Base-by-base conservation (phyloP, 1,284 basidiomycete genomes). In the Termitomyces sp. region DNA sequence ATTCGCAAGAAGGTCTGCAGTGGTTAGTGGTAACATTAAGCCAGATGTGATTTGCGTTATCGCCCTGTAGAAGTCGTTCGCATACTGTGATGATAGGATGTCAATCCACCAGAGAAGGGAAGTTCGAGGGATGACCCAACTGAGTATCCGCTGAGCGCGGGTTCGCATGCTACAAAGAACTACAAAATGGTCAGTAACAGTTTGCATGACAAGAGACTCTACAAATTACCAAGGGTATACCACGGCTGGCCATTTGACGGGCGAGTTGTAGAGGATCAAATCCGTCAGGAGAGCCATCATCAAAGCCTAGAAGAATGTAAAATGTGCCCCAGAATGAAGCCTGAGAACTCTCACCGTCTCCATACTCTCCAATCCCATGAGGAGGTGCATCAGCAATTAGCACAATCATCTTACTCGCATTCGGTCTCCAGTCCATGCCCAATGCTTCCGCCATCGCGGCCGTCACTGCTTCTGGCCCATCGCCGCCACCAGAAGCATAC, bases 131-230 rank as follows among this genome's bases (percentile, higher is more conserved):
- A n/a, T 21, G 6, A 69, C 88, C 68, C 65, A 93, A 51, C 92
- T 53, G 86, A 88, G 68, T 96, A 96, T 50, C 93, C 92, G 58
- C 93, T 96, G 54, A 98, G 78, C 2, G 95, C 96, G 52, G 97
- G 96, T 71, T 99, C 96, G 73, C 96, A 99, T 30, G 97, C 96
- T 17, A 99, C 95, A 69, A 97, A 94, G 74, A 97, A 96, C 92
- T 95, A 62, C 7, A 41, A 8, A 6, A 45, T 40, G 5, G 33
- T 54, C 34, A 51, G 41, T 47, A 36, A 46, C 4, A 52, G 13
- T 39, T 49, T 50, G 44, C 55, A 42, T 41, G 17, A 44, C 43
- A 44, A 10, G 50, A 19, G n/a, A 39, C 33, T 49, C 19, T 12
- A 17, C 15, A 6, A 72, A 86, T 64, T 68, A 93, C 94, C 58